phyloP scores from a whole-genome alignment of 768 basidiomycete genomes.

The Vararia minispora region DNA sequence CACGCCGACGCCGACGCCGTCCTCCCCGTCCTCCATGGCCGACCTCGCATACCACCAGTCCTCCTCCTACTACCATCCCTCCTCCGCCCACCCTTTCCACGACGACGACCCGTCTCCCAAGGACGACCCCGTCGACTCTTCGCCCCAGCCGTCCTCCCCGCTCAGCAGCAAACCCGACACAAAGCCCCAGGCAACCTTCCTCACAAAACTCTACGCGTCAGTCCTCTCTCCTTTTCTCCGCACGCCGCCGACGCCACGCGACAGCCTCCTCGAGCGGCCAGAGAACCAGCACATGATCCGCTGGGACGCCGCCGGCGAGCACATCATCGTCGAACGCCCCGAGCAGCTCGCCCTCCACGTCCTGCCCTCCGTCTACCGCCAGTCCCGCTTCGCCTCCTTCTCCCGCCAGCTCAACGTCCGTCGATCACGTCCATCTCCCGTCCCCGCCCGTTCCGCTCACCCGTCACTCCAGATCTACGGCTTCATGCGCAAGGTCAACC shows the following conservation, averaged over 20 bases:
- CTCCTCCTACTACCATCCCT: slow-evolving; percentile 7
- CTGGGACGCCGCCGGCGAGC: slow-evolving; percentile 88
- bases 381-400: slow-evolving; percentile 95
- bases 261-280: slow-evolving; percentile 75
- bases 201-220: slow-evolving; percentile 93
- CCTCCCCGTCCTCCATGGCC: slow-evolving; percentile 11
- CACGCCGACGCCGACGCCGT: slow-evolving; percentile 20
- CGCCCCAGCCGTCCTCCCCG: slow-evolving; percentile 8
- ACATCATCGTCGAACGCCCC: slow-evolving; percentile 91
- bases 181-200: slow-evolving; percentile 46
- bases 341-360: slow-evolving; percentile 91
- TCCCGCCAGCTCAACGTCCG: slow-evolving; percentile 90
- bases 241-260: slow-evolving; percentile 8
- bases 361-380: slow-evolving; percentile 88
- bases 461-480: slow-evolving; percentile 72
- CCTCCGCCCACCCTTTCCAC: slow-evolving; percentile 12
- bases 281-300: slow-evolving; percentile 97
- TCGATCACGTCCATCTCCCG: too few species aligned
- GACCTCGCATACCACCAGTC: slow-evolving; percentile 16
- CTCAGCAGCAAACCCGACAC: slow-evolving; percentile 12
- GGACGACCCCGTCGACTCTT: slow-evolving; percentile 8
- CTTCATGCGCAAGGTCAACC: slow-evolving; percentile 96
- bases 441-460: slow-evolving; percentile 11
- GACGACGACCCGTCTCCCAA: slow-evolving; percentile 14
- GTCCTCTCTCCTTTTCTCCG: slow-evolving; percentile 22